These are phyloP conservation scores for Tephrocybe sp. DNA, from an alignment of 768 basidiomycete species.

Conservation along the genomic window DNA sequence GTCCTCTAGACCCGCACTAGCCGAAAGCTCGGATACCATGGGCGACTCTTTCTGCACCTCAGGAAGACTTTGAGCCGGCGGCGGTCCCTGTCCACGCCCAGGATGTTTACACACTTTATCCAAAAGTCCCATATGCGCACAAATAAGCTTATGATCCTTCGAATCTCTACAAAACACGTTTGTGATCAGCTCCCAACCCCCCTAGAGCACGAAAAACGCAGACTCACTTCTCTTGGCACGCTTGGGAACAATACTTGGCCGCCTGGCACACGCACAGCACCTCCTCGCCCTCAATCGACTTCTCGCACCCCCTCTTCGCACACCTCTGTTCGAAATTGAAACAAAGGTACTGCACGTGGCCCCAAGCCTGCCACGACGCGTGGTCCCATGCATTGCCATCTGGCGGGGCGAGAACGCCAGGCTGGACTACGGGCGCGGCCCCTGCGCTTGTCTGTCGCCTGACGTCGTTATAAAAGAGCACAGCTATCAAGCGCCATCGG, in stretches of 20 bases:
- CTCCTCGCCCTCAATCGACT: neutral
- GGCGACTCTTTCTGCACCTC: too few relatives aligned
- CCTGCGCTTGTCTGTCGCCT: neutral
- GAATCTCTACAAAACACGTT: neutral
- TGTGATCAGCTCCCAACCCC: too few relatives aligned
- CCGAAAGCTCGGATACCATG: too few relatives aligned
- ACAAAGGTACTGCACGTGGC: neutral
- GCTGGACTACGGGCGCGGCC: neutral
- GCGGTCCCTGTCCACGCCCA: too few relatives aligned
- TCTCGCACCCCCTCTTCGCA: conserved; percentile 11
- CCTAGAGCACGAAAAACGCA: neutral
- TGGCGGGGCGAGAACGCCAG: neutral
- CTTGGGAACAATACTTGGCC: conserved; percentile 6
- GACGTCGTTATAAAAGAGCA: conserved; percentile 6
- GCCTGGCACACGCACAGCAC: conserved; percentile 1
- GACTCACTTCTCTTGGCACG: conserved; percentile 11
- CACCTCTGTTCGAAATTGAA: conserved; percentile 4
- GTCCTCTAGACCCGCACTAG: too few relatives aligned
- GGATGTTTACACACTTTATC: neutral
- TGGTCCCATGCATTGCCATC: conserved; percentile 13
- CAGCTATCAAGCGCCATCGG: conserved; percentile 9
- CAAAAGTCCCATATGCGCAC: neutral
- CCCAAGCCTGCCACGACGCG: conserved; percentile 8
- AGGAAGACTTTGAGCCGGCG: too few relatives aligned
- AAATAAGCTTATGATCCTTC: neutral